Evolutionary conservation across 306 rosid genomes (phyloP), one percentile per base, ranked within the genome.

Genomic region (Cucurbita moschata): DNA sequence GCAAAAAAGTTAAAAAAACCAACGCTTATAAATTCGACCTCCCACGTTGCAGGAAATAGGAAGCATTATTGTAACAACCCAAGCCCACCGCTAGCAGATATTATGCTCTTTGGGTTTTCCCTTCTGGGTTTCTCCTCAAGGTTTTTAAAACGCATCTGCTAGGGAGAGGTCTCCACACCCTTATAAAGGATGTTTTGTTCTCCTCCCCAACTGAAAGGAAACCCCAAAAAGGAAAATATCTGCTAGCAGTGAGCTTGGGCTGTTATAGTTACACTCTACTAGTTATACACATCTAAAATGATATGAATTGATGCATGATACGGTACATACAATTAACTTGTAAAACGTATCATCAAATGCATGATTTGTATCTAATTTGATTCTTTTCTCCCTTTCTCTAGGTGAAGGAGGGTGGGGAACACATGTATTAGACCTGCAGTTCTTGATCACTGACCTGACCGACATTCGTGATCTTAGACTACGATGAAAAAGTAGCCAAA

Each of bases 401-500:
- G 56, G 54, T 67, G 39, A 46, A 16, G 37, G 40, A 46, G 8
- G 73, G 73, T 26, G 38, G 57, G 56, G 21, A 21, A 67, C 6
- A 66, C 38, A 26, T 68, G 56, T 6, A 69, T 49, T 12, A 4
- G 9, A 26, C 42, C 42, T 50, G 9, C 15, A 10, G 74, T 39
- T 35, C 55, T 42, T 19, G 21, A 47, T 72, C 75, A 82, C 92
- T 70, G 39, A 90, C 98, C 98, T 89, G 49, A 84, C 81, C 42
- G 96, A 90, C 78, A 81, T 76, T 58, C 79, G 97, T 67, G 59
- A 74, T 70, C 65, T 82, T 67, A 81, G 71, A 71, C 8, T 77
- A 60, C 78, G 87, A 82, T 85, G 81, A 80, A 90, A 94, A 72
- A 89, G 80, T 67, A 90, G 75, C 98, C 98, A 94, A 52, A 94